Evolutionary conservation across 345 rosid genomes (phyloP).

Genomic region (Aquilaria yunnanensis): DNA sequence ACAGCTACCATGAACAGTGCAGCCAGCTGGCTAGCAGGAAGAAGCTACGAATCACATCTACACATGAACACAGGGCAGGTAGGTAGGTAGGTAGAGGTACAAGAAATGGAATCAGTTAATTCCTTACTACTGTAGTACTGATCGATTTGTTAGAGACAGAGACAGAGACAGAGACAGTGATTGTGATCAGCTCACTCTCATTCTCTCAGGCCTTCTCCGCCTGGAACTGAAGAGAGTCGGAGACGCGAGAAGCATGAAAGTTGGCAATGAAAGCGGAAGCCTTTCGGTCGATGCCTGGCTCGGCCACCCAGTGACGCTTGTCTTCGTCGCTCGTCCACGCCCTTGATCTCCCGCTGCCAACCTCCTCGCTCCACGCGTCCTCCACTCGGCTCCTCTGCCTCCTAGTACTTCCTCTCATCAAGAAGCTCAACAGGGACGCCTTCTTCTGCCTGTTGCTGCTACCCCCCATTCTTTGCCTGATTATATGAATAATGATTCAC

Average conservation of each 20-base stretch:
- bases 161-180: too few relatives aligned
- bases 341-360: conserved; percentile 18
- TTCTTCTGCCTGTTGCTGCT: conserved; percentile 15
- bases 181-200: too few relatives aligned
- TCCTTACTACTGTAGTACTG: too few relatives aligned
- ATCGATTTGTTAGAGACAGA: too few relatives aligned
- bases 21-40: too few relatives aligned
- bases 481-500: too few relatives aligned
- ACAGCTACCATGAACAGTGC: too few relatives aligned
- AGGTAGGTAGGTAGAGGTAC: too few relatives aligned
- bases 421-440: conserved; percentile 27
- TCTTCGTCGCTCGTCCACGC: conserved; percentile 47
- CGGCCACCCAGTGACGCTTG: conserved; percentile 31
- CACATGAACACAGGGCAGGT: too few relatives aligned
- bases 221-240: conserved; percentile 22
- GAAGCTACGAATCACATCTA: too few relatives aligned
- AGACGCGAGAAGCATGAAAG: conserved; percentile 33
- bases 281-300: conserved; percentile 46
- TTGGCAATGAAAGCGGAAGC: conserved; percentile 43
- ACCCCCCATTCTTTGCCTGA: conserved; percentile 23
- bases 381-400: conserved; percentile 22
- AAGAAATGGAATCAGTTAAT: too few relatives aligned
- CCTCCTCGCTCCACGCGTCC: conserved; percentile 14
- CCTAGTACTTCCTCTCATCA: conserved; percentile 16
- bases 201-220: conserved; percentile 17